These are phyloP conservation scores for Podospora pseudoanserina DNA, from an alignment of 495 filamentous ascomycete genomes.

Conservation along the genomic window DNA sequence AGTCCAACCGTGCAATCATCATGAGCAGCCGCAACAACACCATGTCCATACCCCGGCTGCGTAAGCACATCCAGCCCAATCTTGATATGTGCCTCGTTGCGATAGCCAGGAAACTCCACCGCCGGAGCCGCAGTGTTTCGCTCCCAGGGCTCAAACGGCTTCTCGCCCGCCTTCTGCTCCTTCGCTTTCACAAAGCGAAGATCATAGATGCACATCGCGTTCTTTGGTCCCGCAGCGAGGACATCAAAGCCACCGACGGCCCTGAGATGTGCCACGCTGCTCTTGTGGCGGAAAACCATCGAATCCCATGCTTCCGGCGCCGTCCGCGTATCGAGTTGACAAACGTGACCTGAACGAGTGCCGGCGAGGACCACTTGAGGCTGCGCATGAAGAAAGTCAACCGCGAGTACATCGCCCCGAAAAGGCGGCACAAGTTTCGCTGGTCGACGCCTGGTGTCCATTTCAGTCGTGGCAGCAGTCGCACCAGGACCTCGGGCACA, in stretches of 20 bases:
- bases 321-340: conserved; percentile 33
- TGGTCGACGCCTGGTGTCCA: background rate
- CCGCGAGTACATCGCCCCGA: conserved; percentile 22
- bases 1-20: conserved; percentile 39
- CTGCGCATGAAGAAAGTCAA: conserved; percentile 34
- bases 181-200: conserved; percentile 26
- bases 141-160: background rate
- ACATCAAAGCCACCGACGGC: conserved; percentile 32
- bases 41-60: conserved; percentile 18
- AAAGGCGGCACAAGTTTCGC: background rate
- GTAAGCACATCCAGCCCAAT: conserved; percentile 38
- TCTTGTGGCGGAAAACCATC: conserved; percentile 25
- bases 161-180: background rate
- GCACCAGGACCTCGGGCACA: no score
- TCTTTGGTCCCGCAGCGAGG: conserved; percentile 37
- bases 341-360: conserved; percentile 34
- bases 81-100: conserved; percentile 32
- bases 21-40: conserved; percentile 42
- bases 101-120: conserved; percentile 35
- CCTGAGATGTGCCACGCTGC: conserved; percentile 33
- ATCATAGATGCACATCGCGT: conserved; percentile 40
- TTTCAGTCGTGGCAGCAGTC: background rate
- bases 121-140: conserved; percentile 25
- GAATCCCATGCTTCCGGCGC: conserved; percentile 17
- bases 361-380: conserved; percentile 34